Conservation (phyloP, 1,284 basidiomycete species). For the Pseudozyma pruni region DNA sequence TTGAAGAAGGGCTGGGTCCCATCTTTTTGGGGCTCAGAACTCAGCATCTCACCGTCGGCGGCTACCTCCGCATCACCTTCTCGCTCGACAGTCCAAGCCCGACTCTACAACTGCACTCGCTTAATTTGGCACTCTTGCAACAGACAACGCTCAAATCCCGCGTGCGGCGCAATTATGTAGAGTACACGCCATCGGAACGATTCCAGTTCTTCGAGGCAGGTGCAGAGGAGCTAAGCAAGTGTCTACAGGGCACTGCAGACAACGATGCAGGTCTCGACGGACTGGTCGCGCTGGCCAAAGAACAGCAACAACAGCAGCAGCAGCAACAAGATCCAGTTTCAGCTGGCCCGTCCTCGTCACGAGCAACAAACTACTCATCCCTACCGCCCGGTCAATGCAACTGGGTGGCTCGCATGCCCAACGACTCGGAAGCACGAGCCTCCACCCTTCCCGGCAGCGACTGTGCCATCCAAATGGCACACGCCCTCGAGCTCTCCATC, state of each 20-base stretch:
- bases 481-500: conserved; percentile 45
- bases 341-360: neutral
- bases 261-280: conserved; percentile 22
- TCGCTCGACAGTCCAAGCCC: conserved; percentile 40
- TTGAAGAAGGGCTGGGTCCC: conserved; percentile 41
- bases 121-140: conserved; percentile 44
- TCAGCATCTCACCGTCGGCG: conserved; percentile 53
- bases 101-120: conserved; percentile 35
- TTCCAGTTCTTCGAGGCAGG: conserved; percentile 45
- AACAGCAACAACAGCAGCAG: conserved; percentile 18
- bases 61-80: conserved; percentile 45
- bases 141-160: conserved; percentile 49
- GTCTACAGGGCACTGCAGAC: conserved; percentile 7
- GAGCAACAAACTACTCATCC: neutral
- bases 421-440: conserved; percentile 40
- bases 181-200: conserved; percentile 38
- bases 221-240: conserved; percentile 26
- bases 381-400: conserved; percentile 30
- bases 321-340: neutral
- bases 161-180: conserved; percentile 34
- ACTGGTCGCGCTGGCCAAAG: conserved; percentile 29
- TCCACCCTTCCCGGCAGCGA: conserved; percentile 42
- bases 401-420: conserved; percentile 46
- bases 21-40: conserved; percentile 41
- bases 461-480: conserved; percentile 44